Evolutionary conservation across 2,329 filamentous ascomycete genomes (phyloP), one percentile per base, ranked within the genome.

Genomic region (Aspergillus arachidicola): DNA sequence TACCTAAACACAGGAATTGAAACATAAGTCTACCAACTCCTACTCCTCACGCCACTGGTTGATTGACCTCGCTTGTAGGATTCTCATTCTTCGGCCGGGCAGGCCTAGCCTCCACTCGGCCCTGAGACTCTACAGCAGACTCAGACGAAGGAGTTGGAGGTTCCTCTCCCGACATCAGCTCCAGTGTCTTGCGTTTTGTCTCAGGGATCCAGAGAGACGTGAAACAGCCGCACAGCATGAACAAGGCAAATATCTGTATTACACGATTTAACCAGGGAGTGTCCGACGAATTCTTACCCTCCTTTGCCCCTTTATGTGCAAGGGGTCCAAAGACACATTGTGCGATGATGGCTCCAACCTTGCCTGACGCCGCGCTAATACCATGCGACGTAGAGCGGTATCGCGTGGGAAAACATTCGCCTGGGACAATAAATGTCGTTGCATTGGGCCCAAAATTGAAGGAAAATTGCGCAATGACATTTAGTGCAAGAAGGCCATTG

Each of bases 211-310:
- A 79, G 4, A 93, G 80, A 1, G 89, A 88, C 3, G 87, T 87
- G 54, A 92, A 77, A 54, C 86, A 85, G 41, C 92, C 92, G 58
- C 85, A 84, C 6, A 94, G 82, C 91, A 93, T 94, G 81, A 94
- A 93, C 11, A 92, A 82, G 0, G 90, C 90, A 76, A 92, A 93
- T 43, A 93, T 90, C 74, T 92, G 84, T 81, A 94, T 88, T 43
- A 94, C 85, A 61, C 90, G 87, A 75, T 91, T 85, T 59, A 94
- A 83, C 85, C 89, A 91, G 1, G 89, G 90, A 1, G 77, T 82
- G 0, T 84, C 84, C 23, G 81, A 78, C 64, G 85, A 86, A 19
- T 80, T 75, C 9, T 80, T 78, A 0, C 61, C 58, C 14, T 19
- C 51, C 14, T 50, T 32, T 0, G 84, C 80, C 30, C 87, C 89